Conservation (phyloP, 805 yeast genomes). For the Wickerhamiella lipophila region DNA sequence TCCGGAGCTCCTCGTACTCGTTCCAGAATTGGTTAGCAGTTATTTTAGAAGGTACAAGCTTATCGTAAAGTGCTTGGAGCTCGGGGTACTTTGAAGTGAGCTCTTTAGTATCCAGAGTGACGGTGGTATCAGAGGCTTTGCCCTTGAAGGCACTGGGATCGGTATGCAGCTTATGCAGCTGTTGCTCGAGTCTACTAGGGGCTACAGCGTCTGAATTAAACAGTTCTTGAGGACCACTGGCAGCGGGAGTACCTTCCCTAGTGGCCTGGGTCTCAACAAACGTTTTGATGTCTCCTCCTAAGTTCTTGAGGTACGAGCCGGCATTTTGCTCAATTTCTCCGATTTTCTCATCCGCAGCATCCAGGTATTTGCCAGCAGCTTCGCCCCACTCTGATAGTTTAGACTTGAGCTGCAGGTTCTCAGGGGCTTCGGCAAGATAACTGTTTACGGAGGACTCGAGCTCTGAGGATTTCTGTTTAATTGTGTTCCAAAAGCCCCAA, state of each 20-base stretch:
- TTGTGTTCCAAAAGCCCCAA: constrained; percentile 9
- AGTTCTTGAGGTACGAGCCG: constrained; percentile 41
- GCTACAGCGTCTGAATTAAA: constrained; percentile 32
- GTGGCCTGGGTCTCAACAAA: constrained; percentile 32
- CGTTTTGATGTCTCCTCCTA: constrained; percentile 35
- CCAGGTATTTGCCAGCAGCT: constrained; percentile 51
- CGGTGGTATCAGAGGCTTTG: constrained; percentile 31
- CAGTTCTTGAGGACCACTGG: constrained; percentile 26
- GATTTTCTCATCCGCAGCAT: constrained; percentile 58
- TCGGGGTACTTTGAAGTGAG: constrained; percentile 39
- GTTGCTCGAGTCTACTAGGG: constrained; percentile 46
- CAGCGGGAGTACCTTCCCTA: constrained; percentile 13
- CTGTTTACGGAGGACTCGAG: constrained; percentile 6
- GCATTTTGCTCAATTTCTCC: constrained; percentile 65
- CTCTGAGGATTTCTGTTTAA: constrained; percentile 5
- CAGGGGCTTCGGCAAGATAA: constrained; percentile 15
- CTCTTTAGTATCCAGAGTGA: constrained; percentile 39
- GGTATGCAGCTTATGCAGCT: constrained; percentile 42
- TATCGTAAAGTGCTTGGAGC: constrained; percentile 43
- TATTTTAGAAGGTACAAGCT: constrained; percentile 52
- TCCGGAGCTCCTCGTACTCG: constrained; percentile 46
- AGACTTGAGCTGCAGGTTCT: constrained; percentile 20
- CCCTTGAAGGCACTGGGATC: constrained; percentile 36
- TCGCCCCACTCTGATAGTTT: constrained; percentile 26
- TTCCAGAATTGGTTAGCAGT: constrained; percentile 61